A percentile compares a stretch with the other conserved stretches of the same genome.
These are phyloP conservation scores for Blastomyces parvus DNA, from an alignment of 2,329 filamentous ascomycete species.

Conservation along the genomic window DNA sequence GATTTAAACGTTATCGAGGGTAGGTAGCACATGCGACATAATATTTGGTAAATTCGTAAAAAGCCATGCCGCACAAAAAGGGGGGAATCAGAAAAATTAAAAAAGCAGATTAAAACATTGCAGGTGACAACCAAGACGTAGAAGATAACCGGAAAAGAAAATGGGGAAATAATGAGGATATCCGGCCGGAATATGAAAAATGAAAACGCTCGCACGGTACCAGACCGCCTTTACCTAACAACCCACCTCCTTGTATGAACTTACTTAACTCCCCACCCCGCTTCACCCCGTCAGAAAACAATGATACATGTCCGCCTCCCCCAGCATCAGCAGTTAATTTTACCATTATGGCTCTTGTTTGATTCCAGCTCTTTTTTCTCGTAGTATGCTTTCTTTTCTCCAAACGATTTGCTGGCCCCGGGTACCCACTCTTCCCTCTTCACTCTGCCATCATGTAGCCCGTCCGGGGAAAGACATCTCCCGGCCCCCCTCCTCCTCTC, in stretches of 20 bases:
- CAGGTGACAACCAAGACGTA: too few species aligned
- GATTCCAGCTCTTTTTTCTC: neutral
- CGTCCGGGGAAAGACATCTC: neutral
- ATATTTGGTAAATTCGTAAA: neutral
- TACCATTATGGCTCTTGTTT: neutral
- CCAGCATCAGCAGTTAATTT: neutral
- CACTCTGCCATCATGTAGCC: neutral
- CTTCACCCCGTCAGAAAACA: neutral
- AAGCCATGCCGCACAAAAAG: too few species aligned
- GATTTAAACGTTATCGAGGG: neutral
- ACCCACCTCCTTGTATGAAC: neutral
- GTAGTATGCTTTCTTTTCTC: neutral
- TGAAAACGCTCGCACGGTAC: neutral
- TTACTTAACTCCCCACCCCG: neutral
- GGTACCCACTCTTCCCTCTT: neutral
- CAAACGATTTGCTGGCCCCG: neutral
- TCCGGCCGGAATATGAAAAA: neutral
- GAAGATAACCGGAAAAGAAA: neutral
- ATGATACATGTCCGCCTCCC: neutral
- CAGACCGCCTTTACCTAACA: conserved; percentile 1
- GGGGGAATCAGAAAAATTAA: neutral
- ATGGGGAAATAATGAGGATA: neutral
- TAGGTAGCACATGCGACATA: neutral
- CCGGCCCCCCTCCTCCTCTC: neutral
- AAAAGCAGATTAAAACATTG: too few species aligned